These are phyloP conservation scores for Mimosa bimucronata DNA, from an alignment of 306 rosid genomes.

Conservation along the genomic window DNA sequence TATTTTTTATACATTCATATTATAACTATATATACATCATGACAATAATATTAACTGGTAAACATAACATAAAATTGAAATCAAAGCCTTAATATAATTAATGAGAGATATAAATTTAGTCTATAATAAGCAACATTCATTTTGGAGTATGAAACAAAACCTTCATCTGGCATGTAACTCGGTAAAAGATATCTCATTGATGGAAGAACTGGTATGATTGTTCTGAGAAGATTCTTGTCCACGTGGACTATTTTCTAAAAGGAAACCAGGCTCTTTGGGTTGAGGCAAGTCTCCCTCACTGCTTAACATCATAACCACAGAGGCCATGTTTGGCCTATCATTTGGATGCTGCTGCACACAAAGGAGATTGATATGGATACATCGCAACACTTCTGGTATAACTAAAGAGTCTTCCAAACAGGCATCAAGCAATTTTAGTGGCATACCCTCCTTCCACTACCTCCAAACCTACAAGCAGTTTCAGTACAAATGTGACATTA, in stretches of 20 bases:
- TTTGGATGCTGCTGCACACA: constrained; percentile 52
- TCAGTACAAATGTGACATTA: background rate
- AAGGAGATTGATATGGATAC: constrained; percentile 53
- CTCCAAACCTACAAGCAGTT: constrained; percentile 16
- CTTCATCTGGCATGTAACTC: constrained; percentile 21
- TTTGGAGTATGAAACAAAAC: too few species aligned
- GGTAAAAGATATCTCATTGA: constrained; percentile 19
- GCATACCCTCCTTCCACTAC: constrained; percentile 34
- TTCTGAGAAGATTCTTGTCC: background rate
- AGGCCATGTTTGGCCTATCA: constrained; percentile 54
- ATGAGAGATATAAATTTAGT: too few species aligned
- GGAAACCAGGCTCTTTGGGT: constrained; percentile 49
- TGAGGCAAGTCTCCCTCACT: constrained; percentile 39
- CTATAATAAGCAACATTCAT: too few species aligned
- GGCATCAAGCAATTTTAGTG: constrained; percentile 27
- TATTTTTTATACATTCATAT: too few species aligned
- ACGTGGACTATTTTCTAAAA: background rate
- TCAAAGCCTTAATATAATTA: too few species aligned
- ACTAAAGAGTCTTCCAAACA: background rate
- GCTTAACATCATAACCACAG: constrained; percentile 48
- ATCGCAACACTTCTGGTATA: constrained; percentile 29
- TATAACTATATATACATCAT: too few species aligned
- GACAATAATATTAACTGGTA: too few species aligned
- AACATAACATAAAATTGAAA: too few species aligned
- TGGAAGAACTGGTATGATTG: constrained; percentile 13